A percentile compares a stretch with the other conserved stretches of the same genome.
phyloP scores from a whole-genome alignment of 345 rosid genomes.

The Angophora floribunda region DNA sequence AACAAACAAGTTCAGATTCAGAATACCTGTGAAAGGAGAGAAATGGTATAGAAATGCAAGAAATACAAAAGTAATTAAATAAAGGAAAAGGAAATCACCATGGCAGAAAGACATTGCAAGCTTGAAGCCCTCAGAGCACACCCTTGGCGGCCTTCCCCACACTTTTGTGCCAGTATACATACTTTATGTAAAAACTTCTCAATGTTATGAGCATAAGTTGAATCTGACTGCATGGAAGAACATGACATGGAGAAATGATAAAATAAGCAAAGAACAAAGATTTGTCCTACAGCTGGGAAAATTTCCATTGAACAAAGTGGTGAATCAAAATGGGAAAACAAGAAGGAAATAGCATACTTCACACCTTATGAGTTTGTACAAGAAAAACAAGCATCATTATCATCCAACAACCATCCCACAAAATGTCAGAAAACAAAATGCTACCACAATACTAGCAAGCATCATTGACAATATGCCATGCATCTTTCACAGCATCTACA shows the following conservation, averaged over 20 bases:
- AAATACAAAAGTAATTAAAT: background rate
- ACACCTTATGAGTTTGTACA: background rate
- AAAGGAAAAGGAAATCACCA: constrained; percentile 33
- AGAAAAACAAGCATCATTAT: background rate
- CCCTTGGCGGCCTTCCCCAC: constrained; percentile 37
- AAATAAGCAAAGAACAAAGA: background rate
- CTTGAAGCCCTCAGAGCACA: constrained; percentile 56
- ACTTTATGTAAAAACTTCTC: constrained; percentile 63
- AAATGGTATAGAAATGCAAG: background rate
- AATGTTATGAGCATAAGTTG: constrained; percentile 65
- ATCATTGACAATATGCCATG: background rate
- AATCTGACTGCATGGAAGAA: constrained; percentile 49
- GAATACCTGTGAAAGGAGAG: background rate
- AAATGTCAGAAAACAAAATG: background rate
- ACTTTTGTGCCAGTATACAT: constrained; percentile 55
- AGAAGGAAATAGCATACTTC: background rate
- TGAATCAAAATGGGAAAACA: background rate
- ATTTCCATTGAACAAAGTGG: background rate
- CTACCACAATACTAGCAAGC: background rate
- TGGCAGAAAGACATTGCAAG: constrained; percentile 89
- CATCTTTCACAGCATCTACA: background rate
- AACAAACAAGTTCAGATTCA: background rate
- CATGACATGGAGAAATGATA: background rate
- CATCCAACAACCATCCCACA: background rate
- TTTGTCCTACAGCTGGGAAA: background rate